Evolutionary conservation across 768 basidiomycete genomes (phyloP).

Genomic region (Suillus subaureus): DNA sequence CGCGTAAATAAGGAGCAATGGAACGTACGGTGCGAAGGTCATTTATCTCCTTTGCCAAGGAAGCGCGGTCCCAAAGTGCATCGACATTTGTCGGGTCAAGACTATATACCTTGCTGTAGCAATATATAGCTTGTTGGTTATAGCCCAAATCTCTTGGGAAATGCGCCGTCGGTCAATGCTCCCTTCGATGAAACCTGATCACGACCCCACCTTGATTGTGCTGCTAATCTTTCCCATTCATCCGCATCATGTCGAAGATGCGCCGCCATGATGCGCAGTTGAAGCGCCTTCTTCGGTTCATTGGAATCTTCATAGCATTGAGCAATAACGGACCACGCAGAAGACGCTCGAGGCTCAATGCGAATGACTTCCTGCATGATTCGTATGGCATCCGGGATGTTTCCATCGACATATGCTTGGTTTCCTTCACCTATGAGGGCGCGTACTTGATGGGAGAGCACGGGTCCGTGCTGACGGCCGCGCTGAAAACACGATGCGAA

Average conservation of each 20-base stretch:
- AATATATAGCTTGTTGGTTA: slow-evolving; percentile 88
- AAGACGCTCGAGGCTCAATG: slow-evolving; percentile 82
- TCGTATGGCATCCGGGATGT: slow-evolving; percentile 68
- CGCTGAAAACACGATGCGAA: slow-evolving; percentile 17
- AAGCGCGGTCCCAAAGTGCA: slow-evolving; percentile 88
- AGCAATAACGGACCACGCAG: slow-evolving; percentile 88
- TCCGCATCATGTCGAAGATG: slow-evolving; percentile 83
- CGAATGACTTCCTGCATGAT: slow-evolving; percentile 92
- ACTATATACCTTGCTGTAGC: slow-evolving; percentile 80
- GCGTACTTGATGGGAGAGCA: slow-evolving; percentile 69
- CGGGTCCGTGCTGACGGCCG: slow-evolving; percentile 55
- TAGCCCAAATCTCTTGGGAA: slow-evolving; percentile 59
- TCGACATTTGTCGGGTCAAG: slow-evolving; percentile 82
- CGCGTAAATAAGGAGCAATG: neutral
- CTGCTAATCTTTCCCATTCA: slow-evolving; percentile 85
- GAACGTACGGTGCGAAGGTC: slow-evolving; percentile 63
- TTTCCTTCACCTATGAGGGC: slow-evolving; percentile 85
- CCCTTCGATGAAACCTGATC: neutral
- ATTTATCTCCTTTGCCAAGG: slow-evolving; percentile 74
- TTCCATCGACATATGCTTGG: slow-evolving; percentile 76
- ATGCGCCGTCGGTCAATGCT: neutral
- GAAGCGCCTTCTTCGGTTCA: slow-evolving; percentile 71
- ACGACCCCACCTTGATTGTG: slow-evolving; percentile 62
- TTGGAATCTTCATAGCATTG: slow-evolving; percentile 77
- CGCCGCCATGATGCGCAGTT: slow-evolving; percentile 86